Evolutionary conservation across 495 filamentous ascomycete species (phyloP).

Genomic region (Tricharina praecox): DNA sequence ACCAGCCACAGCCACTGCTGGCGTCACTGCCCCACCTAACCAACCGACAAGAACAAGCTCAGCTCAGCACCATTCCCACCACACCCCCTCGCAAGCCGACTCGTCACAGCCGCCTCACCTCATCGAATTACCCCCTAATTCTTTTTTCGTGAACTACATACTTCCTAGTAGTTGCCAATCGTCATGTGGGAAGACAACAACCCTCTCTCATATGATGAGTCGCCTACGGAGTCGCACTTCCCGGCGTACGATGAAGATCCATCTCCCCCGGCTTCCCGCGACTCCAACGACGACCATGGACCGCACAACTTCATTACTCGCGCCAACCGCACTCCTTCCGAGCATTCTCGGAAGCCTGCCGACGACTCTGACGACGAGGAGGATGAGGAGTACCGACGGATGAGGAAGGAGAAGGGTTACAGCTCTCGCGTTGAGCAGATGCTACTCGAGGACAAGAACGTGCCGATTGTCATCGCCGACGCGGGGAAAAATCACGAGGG

Average conservation of each 20-base stretch:
- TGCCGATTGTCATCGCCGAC: constrained; percentile 75
- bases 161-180: too few relatives aligned
- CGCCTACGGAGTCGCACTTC: constrained; percentile 18
- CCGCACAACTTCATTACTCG: constrained; percentile 44
- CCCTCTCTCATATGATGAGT: constrained; percentile 24
- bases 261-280: constrained; percentile 34
- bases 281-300: constrained; percentile 33
- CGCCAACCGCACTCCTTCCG: constrained; percentile 23
- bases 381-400: constrained; percentile 33
- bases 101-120: too few relatives aligned
- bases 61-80: too few relatives aligned
- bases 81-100: too few relatives aligned
- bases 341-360: constrained; percentile 3
- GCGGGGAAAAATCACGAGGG: constrained; percentile 88
- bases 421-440: constrained; percentile 92
- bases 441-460: constrained; percentile 81
- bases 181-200: constrained; percentile 29
- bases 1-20: too few relatives aligned
- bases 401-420: constrained; percentile 67
- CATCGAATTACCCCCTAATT: too few relatives aligned
- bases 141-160: too few relatives aligned
- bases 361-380: constrained; percentile 38
- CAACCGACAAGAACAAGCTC: too few relatives aligned
- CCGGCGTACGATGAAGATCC: constrained; percentile 28
- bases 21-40: too few relatives aligned